Conservation (phyloP, 768 basidiomycete species). For the Butyriboletus loyo region DNA sequence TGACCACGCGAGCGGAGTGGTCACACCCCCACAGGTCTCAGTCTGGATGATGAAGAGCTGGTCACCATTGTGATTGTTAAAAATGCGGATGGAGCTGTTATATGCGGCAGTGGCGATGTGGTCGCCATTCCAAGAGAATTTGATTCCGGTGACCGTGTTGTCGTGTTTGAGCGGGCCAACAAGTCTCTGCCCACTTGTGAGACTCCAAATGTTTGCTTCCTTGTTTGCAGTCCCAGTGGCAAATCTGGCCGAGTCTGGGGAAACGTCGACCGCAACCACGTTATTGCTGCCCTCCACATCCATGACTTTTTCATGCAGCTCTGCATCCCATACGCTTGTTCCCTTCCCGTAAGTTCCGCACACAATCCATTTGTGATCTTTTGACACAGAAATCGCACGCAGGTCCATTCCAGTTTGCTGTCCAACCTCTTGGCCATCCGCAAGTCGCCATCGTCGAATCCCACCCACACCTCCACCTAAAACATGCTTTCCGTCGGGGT, state of each 20-base stretch:
- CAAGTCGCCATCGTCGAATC: background rate
- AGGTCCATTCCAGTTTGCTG: background rate
- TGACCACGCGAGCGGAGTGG: background rate
- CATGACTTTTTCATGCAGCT: background rate
- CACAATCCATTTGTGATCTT: background rate
- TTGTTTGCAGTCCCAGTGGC: background rate
- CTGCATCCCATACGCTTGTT: background rate
- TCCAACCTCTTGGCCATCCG: too few species aligned
- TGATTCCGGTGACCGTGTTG: background rate
- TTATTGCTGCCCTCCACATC: background rate
- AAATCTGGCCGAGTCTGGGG: background rate
- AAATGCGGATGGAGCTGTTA: background rate
- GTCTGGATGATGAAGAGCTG: background rate
- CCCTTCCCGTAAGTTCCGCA: background rate
- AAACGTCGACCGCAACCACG: background rate
- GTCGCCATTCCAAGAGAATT: background rate
- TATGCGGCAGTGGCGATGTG: background rate
- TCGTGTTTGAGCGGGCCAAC: background rate
- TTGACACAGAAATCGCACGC: background rate
- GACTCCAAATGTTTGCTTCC: background rate
- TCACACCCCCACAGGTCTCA: rapidly evolving
- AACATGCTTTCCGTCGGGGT: background rate
- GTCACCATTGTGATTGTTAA: background rate
- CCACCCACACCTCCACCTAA: background rate
- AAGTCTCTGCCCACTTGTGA: background rate